phyloP scores from a whole-genome alignment of 140 eudicot genomes.

The Cichorium intybus region DNA sequence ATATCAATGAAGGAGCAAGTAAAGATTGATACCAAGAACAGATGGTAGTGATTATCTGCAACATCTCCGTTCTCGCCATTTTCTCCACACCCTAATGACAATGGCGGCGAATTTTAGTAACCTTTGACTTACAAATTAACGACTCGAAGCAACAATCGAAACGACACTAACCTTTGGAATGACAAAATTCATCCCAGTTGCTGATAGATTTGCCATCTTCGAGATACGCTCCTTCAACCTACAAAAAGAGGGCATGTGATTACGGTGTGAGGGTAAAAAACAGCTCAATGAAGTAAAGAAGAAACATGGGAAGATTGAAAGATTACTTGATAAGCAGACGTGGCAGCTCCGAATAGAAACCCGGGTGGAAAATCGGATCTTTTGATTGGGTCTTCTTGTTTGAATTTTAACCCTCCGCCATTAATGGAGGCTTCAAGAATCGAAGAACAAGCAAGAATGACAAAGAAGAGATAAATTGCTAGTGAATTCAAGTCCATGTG shows the following conservation, averaged over 20 bases:
- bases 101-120: neutral
- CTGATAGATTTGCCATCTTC: conserved; percentile 80
- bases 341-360: conserved; percentile 79
- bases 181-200: conserved; percentile 76
- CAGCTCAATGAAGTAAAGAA: neutral
- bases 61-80: conserved; percentile 59
- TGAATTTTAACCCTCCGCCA: conserved; percentile 17
- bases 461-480: conserved; percentile 6
- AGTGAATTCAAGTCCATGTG: conserved; percentile 4
- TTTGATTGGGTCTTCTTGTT: conserved; percentile 27
- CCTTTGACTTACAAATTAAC: neutral
- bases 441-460: conserved; percentile 12
- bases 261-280: neutral
- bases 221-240: conserved; percentile 77
- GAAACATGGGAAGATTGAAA: neutral
- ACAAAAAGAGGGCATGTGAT: neutral
- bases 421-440: conserved; percentile 18
- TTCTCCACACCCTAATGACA: conserved; percentile 33
- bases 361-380: conserved; percentile 71
- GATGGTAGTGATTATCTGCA: conserved; percentile 75
- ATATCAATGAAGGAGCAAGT: neutral
- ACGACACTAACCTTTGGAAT: conserved; percentile 33
- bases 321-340: conserved; percentile 80
- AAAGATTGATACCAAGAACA: conserved; percentile 51
- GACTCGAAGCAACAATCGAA: neutral